Evolutionary conservation across 352 stramenopile species (phyloP).

Genomic region (Pythium sp.): DNA sequence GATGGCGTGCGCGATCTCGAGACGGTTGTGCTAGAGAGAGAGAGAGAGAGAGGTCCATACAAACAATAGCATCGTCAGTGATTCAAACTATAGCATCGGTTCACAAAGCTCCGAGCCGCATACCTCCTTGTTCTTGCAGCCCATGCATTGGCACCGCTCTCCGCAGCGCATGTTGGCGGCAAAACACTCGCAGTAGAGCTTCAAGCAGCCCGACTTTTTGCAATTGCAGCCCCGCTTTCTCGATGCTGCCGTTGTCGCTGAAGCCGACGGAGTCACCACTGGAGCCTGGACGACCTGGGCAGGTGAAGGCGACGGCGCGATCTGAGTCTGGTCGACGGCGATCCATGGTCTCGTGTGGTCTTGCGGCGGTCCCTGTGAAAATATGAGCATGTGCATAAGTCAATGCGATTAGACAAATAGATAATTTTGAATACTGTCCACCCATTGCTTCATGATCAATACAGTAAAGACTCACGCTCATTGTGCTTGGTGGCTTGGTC

Average conservation of each 20-base stretch:
- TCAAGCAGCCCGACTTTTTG: conserved; percentile 96
- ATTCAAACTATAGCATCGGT: not conserved
- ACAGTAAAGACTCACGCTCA: conserved; percentile 1
- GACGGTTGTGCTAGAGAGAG: conserved; percentile 33
- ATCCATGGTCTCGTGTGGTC: not conserved
- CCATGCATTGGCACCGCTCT: conserved; percentile 68
- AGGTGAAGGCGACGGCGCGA: not conserved
- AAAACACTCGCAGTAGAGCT: conserved; percentile 91
- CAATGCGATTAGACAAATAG: not conserved
- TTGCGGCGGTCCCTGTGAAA: not conserved
- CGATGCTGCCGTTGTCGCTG: not conserved
- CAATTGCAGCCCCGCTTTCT: conserved; percentile 88
- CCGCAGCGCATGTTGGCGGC: conserved; percentile 45
- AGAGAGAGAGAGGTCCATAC: not conserved
- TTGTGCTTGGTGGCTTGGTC: not conserved
- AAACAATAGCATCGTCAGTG: not conserved
- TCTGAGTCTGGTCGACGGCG: not conserved
- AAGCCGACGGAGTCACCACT: not conserved
- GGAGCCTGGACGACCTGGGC: not conserved
- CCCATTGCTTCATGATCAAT: not conserved
- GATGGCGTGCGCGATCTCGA: conserved; percentile 55
- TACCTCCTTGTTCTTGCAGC: conserved; percentile 70
- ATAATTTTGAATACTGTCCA: not conserved
- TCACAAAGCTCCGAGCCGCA: not conserved
- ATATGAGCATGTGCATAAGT: not conserved